Percentiles rank a stretch among this genome's conserved stretches.
Evolutionary conservation across 257 asterid species (phyloP).

Genomic region (Osmanthus fragrans): DNA sequence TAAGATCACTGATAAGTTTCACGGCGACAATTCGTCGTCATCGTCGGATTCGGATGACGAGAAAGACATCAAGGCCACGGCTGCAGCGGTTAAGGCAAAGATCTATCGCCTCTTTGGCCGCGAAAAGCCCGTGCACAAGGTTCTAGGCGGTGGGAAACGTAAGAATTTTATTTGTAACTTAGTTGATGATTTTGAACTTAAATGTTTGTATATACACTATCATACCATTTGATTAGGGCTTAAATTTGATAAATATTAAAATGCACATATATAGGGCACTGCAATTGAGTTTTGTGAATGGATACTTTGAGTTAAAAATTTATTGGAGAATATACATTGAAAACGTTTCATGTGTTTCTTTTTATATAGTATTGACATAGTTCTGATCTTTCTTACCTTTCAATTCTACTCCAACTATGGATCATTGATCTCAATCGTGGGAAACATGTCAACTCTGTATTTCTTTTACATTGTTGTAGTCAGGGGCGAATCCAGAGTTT

Average conservation of each 20-base stretch:
- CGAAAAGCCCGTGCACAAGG: constrained; percentile 77
- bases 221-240: not conserved
- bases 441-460: no score
- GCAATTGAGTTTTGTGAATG: not conserved
- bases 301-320: no score
- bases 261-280: not conserved
- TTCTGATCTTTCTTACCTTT: not conserved
- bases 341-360: no score
- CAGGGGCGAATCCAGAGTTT: no score
- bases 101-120: constrained; percentile 90
- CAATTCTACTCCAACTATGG: not conserved
- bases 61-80: constrained; percentile 43
- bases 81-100: constrained; percentile 50
- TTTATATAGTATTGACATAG: not conserved
- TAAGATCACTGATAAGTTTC: constrained; percentile 67
- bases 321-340: not conserved
- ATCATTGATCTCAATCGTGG: no score
- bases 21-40: constrained; percentile 43
- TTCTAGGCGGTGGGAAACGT: constrained; percentile 94
- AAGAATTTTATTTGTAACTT: constrained; percentile 15
- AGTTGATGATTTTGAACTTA: not conserved
- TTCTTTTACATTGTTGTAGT: no score
- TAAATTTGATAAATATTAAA: not conserved
- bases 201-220: no score
- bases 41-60: constrained; percentile 75